Percentiles rank a stretch among this genome's conserved stretches.
Conservation (phyloP, 2,329 filamentous ascomycete genomes). For the Beauveria australis region DNA sequence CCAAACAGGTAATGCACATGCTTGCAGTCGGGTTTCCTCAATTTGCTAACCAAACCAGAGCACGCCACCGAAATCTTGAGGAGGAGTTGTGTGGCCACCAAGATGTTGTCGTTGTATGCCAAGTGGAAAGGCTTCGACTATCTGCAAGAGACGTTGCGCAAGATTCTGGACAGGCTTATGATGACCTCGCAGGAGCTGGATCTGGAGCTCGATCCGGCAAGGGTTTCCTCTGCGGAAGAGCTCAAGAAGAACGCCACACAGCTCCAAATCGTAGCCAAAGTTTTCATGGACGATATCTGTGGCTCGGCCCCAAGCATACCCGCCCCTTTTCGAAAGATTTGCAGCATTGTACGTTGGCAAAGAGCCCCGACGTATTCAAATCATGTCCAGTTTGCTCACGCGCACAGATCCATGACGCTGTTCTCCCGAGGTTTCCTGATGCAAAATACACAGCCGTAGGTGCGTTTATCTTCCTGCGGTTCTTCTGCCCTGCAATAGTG, state of each 20-base stretch:
- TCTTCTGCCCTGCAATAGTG: slow-evolving; percentile 66
- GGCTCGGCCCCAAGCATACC: slow-evolving; percentile 55
- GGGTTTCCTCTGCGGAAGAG: slow-evolving; percentile 52
- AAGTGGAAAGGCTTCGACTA: slow-evolving; percentile 63
- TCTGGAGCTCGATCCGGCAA: slow-evolving; percentile 57
- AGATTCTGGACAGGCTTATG: slow-evolving; percentile 58
- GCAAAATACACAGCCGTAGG: slow-evolving; percentile 66
- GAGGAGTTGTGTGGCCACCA: slow-evolving; percentile 63
- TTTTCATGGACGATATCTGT: slow-evolving; percentile 64
- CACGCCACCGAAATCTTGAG: slow-evolving; percentile 60
- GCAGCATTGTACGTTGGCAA: slow-evolving; percentile 47
- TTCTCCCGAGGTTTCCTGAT: slow-evolving; percentile 56
- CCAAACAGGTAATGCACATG: slow-evolving; percentile 42
- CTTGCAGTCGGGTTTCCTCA: too few species aligned
- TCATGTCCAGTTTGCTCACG: slow-evolving; percentile 11
- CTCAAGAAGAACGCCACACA: slow-evolving; percentile 59
- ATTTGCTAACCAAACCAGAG: slow-evolving; percentile 31
- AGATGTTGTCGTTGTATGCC: slow-evolving; percentile 62
- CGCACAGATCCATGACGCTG: slow-evolving; percentile 50
- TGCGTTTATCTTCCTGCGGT: slow-evolving; percentile 62
- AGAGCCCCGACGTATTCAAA: too few species aligned
- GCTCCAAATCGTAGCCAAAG: slow-evolving; percentile 58
- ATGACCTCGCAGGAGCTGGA: slow-evolving; percentile 59
- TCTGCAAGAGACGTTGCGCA: slow-evolving; percentile 55
- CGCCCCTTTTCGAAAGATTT: slow-evolving; percentile 57